These are phyloP conservation scores for Mitosporidium daphniae DNA, from an alignment of 371 early-diverging fungal species.

Conservation along the genomic window DNA sequence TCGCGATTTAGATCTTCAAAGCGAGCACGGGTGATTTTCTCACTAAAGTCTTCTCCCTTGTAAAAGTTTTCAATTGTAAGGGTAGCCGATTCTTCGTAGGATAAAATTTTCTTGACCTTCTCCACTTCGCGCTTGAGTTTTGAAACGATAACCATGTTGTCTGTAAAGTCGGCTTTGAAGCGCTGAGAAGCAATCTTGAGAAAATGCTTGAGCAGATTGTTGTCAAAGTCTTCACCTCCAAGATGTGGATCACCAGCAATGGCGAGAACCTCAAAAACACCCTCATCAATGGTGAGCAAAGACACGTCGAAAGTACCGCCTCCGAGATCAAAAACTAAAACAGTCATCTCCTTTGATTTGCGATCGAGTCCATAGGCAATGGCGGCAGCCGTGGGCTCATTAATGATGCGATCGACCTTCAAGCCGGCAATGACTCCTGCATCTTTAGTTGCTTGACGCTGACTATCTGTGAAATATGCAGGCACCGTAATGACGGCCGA, in stretches of 20 bases:
- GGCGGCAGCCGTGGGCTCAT: conserved; percentile 93
- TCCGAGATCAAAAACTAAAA: conserved; percentile 12
- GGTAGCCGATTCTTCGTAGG: too few relatives aligned
- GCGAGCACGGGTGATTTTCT: conserved; percentile 17
- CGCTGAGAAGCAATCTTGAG: too few relatives aligned
- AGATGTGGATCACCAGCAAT: conserved; percentile 12
- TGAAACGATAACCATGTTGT: too few relatives aligned
- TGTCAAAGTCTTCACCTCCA: conserved; percentile 12
- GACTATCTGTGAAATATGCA: conserved; percentile 12
- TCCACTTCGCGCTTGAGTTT: too few relatives aligned
- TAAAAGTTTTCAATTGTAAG: too few relatives aligned
- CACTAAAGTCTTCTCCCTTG: conserved; percentile 18
- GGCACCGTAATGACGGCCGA: conserved; percentile 10
- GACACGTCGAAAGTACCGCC: conserved; percentile 13
- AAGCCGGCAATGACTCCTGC: conserved; percentile 9
- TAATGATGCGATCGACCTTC: conserved; percentile 9
- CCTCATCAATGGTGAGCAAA: conserved; percentile 7
- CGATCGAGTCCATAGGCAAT: conserved; percentile 82
- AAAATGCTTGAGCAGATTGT: conserved; percentile 6
- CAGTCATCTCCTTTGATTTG: conserved; percentile 28
- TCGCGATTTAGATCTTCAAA: conserved; percentile 17
- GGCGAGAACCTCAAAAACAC: conserved; percentile 6
- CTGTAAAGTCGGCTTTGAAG: too few relatives aligned
- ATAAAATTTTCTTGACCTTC: too few relatives aligned
- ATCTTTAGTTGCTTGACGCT: conserved; percentile 8